Conservation (phyloP, 208 protist genomes). For the Trypanosomatidae sp. region DNA sequence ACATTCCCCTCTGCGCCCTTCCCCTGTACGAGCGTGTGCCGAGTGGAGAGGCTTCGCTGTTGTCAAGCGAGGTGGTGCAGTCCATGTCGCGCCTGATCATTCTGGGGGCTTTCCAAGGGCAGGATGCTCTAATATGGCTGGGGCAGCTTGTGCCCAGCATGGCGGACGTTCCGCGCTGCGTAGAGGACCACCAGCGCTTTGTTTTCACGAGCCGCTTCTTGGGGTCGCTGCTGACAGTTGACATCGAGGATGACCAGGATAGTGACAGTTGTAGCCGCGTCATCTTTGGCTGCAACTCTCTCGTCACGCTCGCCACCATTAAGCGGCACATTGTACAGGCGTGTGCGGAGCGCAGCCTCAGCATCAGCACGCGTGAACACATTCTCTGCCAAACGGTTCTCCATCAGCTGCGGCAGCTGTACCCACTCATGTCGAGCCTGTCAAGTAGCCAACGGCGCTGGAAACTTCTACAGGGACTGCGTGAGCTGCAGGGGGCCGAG, state of each 20-base stretch:
- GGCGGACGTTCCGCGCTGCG: constrained; percentile 42
- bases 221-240: constrained; percentile 40
- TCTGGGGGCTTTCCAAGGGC: constrained; percentile 39
- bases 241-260: constrained; percentile 23
- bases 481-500: constrained; percentile 60
- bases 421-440: constrained; percentile 42
- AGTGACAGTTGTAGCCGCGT: constrained; percentile 20
- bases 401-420: constrained; percentile 42
- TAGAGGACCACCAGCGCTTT: constrained; percentile 28
- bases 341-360: constrained; percentile 28
- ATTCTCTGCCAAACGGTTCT: constrained; percentile 43
- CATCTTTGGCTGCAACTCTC: constrained; percentile 55
- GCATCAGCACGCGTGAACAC: constrained; percentile 37
- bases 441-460: constrained; percentile 30
- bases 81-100: constrained; percentile 54
- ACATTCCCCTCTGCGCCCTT: constrained; percentile 52
- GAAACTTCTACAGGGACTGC: constrained; percentile 61
- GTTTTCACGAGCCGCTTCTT: constrained; percentile 61
- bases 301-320: constrained; percentile 43
- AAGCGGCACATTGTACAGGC: constrained; percentile 29
- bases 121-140: constrained; percentile 68
- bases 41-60: constrained; percentile 20
- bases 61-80: constrained; percentile 22
- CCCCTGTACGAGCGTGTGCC: constrained; percentile 72
- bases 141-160: constrained; percentile 55